Conservation (phyloP, 345 rosid genomes). For the Cardamine resedifolia region DNA sequence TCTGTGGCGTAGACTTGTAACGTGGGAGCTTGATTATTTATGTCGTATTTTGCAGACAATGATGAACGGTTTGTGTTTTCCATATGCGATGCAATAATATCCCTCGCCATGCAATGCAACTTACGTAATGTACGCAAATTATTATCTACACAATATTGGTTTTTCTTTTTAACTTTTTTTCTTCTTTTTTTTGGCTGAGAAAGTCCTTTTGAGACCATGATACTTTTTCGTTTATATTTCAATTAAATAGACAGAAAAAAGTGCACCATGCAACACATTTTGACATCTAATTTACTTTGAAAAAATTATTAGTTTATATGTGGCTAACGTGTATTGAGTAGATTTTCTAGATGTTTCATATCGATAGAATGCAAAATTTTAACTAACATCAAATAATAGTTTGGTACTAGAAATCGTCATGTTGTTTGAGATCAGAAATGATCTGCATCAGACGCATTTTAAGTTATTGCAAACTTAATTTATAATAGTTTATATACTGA, state of each 20-base stretch:
- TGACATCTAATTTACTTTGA: neutral
- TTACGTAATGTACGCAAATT: constrained; percentile 26
- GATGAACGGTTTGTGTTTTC: constrained; percentile 27
- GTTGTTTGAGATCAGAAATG: neutral
- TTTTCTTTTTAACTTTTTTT: too few relatives aligned
- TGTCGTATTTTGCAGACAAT: constrained; percentile 27
- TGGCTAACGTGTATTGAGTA: neutral
- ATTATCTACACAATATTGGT: neutral
- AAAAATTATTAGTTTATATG: neutral
- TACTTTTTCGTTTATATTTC: neutral
- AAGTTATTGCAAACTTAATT: neutral
- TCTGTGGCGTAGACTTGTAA: constrained; percentile 7
- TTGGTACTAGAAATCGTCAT: neutral
- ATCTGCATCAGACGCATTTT: neutral
- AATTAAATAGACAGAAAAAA: neutral
- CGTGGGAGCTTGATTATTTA: constrained; percentile 34
- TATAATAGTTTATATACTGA: neutral
- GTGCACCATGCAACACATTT: neutral
- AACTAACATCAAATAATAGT: neutral
- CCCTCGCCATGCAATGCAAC: constrained; percentile 38
- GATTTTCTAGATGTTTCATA: neutral
- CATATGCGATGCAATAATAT: constrained; percentile 35
- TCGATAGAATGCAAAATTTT: neutral
- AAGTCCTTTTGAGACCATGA: neutral
- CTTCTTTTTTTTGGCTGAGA: neutral